These are phyloP conservation scores for Oryza brachyantha DNA, from an alignment of 176 grass and related monocot species.

Conservation along the genomic window DNA sequence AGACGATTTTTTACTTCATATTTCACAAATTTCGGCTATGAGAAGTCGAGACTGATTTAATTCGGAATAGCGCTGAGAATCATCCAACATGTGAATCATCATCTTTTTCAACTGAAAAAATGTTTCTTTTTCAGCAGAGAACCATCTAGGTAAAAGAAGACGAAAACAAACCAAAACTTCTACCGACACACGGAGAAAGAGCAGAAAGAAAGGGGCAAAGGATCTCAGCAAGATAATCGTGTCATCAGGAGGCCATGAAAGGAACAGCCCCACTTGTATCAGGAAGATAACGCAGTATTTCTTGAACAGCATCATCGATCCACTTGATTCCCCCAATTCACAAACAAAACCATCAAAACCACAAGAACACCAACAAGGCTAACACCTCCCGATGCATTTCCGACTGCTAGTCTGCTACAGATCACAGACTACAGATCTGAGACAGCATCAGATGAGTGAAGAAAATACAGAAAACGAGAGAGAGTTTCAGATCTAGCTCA, in stretches of 20 bases:
- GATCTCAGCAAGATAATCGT: constrained; percentile 56
- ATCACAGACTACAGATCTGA: neutral
- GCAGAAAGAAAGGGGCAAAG: neutral
- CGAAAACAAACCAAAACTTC: neutral
- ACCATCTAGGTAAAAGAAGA: too few species aligned
- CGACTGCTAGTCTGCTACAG: too few species aligned
- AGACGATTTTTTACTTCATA: too few species aligned
- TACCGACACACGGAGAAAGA: neutral
- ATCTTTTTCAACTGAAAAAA: too few species aligned
- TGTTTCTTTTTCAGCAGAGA: too few species aligned
- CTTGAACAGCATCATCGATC: constrained; percentile 64
- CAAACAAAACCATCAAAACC: neutral
- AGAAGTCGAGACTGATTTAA: neutral
- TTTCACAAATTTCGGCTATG: neutral
- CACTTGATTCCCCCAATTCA: neutral
- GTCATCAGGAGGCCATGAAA: constrained; percentile 52
- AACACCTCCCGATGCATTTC: neutral
- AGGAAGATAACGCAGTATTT: constrained; percentile 82
- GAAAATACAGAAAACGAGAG: too few species aligned
- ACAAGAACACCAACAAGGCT: neutral
- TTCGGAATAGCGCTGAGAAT: too few species aligned
- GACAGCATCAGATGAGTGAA: too few species aligned
- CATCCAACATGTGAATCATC: too few species aligned
- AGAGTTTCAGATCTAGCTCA: too few species aligned
- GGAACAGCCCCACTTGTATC: constrained; percentile 24